These are phyloP conservation scores for Vitis hybrid DNA, from an alignment of 177 flowering plant species.

Conservation along the genomic window DNA sequence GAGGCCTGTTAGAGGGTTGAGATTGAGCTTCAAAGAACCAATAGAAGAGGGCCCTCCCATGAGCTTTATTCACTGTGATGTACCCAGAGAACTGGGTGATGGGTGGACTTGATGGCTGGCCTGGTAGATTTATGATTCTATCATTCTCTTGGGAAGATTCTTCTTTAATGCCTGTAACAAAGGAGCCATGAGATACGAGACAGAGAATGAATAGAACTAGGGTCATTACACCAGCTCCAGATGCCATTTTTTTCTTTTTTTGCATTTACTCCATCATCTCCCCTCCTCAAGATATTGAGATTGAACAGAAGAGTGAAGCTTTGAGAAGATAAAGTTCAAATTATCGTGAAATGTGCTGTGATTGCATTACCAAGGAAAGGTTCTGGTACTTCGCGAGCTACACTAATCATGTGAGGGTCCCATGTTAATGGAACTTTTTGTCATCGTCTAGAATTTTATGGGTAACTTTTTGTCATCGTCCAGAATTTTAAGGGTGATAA, in stretches of 20 bases:
- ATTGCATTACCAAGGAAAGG: too few species aligned
- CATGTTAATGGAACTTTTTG: too few species aligned
- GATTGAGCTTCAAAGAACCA: conserved; percentile 74
- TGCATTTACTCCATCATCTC: conserved; percentile 2
- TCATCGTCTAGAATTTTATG: too few species aligned
- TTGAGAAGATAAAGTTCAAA: too few species aligned
- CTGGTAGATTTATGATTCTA: conserved; percentile 55
- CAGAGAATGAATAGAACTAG: neutral
- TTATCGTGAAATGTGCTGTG: too few species aligned
- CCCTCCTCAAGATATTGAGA: too few species aligned
- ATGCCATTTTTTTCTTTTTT: neutral
- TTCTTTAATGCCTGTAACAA: conserved; percentile 15
- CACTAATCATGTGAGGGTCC: too few species aligned
- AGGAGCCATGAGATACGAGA: neutral
- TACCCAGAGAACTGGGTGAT: conserved; percentile 68
- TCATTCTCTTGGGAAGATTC: conserved; percentile 27
- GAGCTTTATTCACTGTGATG: conserved; percentile 54
- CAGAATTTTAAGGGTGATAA: too few species aligned
- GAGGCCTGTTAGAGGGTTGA: conserved; percentile 49
- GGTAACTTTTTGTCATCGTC: too few species aligned
- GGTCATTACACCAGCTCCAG: neutral
- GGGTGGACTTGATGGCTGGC: conserved; percentile 50
- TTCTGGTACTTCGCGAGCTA: too few species aligned
- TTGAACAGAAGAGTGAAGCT: too few species aligned
- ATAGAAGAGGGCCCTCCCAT: conserved; percentile 77